phyloP scores from a whole-genome alignment of 495 filamentous ascomycete species.

The Penicillium riverlandense region DNA sequence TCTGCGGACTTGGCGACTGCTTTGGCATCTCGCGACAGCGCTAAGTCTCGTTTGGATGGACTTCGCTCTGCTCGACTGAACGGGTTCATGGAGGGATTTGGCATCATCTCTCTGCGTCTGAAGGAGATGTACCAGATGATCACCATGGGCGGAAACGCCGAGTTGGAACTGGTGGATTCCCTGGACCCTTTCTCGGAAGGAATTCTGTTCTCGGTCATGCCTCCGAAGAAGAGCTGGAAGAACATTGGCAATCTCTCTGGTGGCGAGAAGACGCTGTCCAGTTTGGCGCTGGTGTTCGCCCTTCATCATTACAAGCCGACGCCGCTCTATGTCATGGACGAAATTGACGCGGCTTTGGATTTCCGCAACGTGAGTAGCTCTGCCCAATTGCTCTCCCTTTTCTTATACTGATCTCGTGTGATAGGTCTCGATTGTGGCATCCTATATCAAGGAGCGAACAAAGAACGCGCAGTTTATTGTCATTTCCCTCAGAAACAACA shows the following conservation, averaged over 20 bases:
- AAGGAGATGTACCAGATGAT: conserved; percentile 99
- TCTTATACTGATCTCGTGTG: background rate
- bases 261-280: conserved; percentile 94
- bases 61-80: conserved; percentile 82
- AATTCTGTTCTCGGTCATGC: conserved; percentile 96
- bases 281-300: conserved; percentile 91
- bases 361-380: conserved; percentile 79
- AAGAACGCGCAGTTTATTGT: conserved; percentile 99
- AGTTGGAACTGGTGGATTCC: conserved; percentile 91
- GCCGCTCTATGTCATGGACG: conserved; percentile 98
- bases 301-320: conserved; percentile 98
- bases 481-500: conserved; percentile 96
- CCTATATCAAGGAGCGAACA: conserved; percentile 96
- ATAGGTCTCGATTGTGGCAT: conserved; percentile 96
- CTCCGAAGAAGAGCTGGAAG: conserved; percentile 99
- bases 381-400: background rate
- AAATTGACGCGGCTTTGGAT: conserved; percentile 97
- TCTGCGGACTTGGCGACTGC: conserved; percentile 72
- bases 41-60: conserved; percentile 86
- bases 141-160: conserved; percentile 98
- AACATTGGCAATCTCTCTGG: conserved; percentile 93
- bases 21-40: conserved; percentile 67
- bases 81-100: conserved; percentile 98
- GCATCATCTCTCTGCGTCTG: conserved; percentile 83
- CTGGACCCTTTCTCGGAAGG: conserved; percentile 96